Evolutionary conservation across 371 early-diverging fungal species (phyloP).

Genomic region (Coemansia sp.): DNA sequence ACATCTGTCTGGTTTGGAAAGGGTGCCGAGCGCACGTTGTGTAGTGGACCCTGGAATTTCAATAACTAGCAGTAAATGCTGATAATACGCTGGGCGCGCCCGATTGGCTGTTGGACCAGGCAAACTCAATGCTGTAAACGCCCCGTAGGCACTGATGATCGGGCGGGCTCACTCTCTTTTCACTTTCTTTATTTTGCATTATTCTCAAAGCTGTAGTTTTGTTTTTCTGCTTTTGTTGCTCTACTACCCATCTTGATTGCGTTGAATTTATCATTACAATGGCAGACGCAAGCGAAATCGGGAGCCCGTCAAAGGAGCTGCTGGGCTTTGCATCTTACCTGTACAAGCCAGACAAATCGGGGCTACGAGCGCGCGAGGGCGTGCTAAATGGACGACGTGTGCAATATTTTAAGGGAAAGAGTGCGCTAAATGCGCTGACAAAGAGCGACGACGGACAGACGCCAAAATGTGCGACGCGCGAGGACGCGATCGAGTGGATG

Average conservation of each 20-base stretch:
- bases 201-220: neutral
- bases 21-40: neutral
- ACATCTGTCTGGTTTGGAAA: neutral
- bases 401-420: conserved; percentile 90
- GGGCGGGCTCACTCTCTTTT: neutral
- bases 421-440: conserved; percentile 82
- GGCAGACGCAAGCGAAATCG: conserved; percentile 8
- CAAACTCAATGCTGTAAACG: neutral
- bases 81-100: neutral
- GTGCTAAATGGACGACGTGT: conserved; percentile 88
- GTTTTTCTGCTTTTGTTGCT: neutral
- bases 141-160: neutral
- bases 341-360: conserved; percentile 60
- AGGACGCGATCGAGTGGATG: conserved; percentile 67
- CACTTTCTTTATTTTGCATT: neutral
- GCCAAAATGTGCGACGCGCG: conserved; percentile 58
- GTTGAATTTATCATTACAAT: neutral
- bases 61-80: neutral
- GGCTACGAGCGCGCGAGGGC: conserved; percentile 79
- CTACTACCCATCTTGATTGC: neutral
- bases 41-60: neutral
- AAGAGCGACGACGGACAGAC: conserved; percentile 66
- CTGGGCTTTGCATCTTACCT: conserved; percentile 65
- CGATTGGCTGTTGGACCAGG: neutral
- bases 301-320: conserved; percentile 57